These are phyloP conservation scores for Phytophthora rubi DNA, from an alignment of 352 stramenopile species.

Conservation along the genomic window DNA sequence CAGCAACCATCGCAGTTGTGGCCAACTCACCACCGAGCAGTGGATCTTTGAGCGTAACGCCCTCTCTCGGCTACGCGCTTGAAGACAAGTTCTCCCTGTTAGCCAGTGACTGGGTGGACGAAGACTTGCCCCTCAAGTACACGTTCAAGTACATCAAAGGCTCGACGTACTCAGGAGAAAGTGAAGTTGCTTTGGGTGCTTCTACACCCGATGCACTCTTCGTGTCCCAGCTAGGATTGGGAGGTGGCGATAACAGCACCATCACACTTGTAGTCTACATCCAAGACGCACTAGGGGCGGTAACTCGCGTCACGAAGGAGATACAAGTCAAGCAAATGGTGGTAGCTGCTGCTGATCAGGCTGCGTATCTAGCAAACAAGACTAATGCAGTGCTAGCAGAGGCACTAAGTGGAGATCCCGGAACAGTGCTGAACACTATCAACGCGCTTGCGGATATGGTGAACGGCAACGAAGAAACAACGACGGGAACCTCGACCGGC, in stretches of 20 bases:
- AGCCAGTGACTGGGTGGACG: constrained; percentile 69
- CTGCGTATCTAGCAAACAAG: constrained; percentile 63
- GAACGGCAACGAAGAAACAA: constrained; percentile 54
- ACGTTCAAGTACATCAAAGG: constrained; percentile 82
- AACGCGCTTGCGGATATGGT: constrained; percentile 70
- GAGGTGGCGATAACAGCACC: constrained; percentile 64
- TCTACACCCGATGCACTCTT: constrained; percentile 62
- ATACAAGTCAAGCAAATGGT: constrained; percentile 56
- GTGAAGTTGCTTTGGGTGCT: constrained; percentile 59
- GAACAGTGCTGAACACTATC: constrained; percentile 67
- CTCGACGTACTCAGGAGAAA: constrained; percentile 47
- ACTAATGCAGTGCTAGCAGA: constrained; percentile 54
- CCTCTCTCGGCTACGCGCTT: constrained; percentile 51
- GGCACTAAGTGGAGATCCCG: constrained; percentile 59
- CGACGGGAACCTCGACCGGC: constrained; percentile 23
- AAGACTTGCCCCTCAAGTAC: constrained; percentile 68
- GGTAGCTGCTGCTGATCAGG: constrained; percentile 50
- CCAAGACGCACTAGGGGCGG: constrained; percentile 56
- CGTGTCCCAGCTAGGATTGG: constrained; percentile 53
- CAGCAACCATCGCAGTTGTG: constrained; percentile 49
- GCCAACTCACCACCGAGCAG: constrained; percentile 65
- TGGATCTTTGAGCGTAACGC: constrained; percentile 48
- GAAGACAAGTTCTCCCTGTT: constrained; percentile 61
- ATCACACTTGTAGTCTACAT: constrained; percentile 73
- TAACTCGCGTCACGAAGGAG: constrained; percentile 54